Conservation (phyloP, 1,284 basidiomycete genomes). For the Ustilago nuda region DNA sequence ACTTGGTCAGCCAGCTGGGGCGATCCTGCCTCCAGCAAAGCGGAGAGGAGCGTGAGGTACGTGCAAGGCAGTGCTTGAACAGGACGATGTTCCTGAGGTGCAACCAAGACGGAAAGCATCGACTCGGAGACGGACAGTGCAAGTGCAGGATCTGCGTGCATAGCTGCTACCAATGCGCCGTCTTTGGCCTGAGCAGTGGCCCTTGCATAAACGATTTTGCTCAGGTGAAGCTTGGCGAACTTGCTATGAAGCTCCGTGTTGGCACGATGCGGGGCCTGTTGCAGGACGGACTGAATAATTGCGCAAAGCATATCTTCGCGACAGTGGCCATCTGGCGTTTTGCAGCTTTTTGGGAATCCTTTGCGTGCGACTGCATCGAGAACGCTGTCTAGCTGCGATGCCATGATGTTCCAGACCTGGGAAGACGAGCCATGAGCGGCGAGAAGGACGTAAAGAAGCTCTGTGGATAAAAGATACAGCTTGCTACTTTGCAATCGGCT, state of each 20-base stretch:
- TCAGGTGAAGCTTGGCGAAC: constrained; percentile 8
- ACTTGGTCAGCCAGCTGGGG: constrained; percentile 3
- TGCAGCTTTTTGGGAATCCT: neutral
- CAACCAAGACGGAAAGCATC: constrained; percentile 4
- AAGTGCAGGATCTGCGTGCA: constrained; percentile 19
- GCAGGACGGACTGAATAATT: constrained; percentile 17
- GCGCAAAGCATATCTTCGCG: constrained; percentile 10
- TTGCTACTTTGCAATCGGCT: constrained; percentile 3
- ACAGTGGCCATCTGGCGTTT: neutral
- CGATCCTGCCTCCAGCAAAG: constrained; percentile 18
- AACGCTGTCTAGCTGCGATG: constrained; percentile 1
- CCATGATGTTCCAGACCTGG: neutral
- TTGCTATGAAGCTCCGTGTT: neutral
- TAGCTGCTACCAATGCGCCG: constrained; percentile 33
- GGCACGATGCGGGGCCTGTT: constrained; percentile 8
- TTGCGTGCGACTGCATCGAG: constrained; percentile 6
- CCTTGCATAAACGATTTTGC: neutral
- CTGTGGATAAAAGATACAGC: constrained; percentile 5
- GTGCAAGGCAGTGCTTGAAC: constrained; percentile 18
- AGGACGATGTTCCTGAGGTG: neutral
- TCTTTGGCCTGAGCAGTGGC: constrained; percentile 13
- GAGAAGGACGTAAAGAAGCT: constrained; percentile 10
- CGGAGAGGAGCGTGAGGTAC: constrained; percentile 24
- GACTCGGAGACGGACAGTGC: constrained; percentile 12
- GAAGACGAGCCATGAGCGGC: constrained; percentile 8